Percentiles rank a stretch among this genome's conserved stretches.
Evolutionary conservation across 73 alveolate genomes (phyloP).

Genomic region (Diophrys appendiculata): DNA sequence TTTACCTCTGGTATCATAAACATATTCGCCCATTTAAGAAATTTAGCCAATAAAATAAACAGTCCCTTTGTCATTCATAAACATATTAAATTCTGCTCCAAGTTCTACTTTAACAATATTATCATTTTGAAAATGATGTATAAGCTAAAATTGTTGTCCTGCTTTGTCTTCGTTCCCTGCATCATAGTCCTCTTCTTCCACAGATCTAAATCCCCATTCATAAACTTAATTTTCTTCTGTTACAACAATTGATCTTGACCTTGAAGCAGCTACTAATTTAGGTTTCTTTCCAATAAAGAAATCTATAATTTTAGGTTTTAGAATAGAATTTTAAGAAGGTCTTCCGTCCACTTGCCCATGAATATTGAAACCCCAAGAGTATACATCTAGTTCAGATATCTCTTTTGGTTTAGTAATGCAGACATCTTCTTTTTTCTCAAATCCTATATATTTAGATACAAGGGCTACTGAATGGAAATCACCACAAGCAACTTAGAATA

Average conservation of each 20-base stretch:
- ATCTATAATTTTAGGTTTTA: slow-evolving; percentile 53
- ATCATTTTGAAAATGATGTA: slow-evolving; percentile 19
- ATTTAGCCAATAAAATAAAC: slow-evolving; percentile 51
- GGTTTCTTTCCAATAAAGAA: slow-evolving; percentile 45
- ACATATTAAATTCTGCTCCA: slow-evolving; percentile 57
- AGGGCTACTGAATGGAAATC: slow-evolving; percentile 63
- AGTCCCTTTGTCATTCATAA: slow-evolving; percentile 38
- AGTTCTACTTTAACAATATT: slow-evolving; percentile 32
- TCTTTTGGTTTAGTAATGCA: slow-evolving; percentile 13
- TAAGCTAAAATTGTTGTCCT: slow-evolving; percentile 14
- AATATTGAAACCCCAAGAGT: slow-evolving; percentile 57
- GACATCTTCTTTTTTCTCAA: neutral
- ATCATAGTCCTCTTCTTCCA: slow-evolving; percentile 32
- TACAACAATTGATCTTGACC: slow-evolving; percentile 52
- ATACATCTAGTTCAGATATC: no score
- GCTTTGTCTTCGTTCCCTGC: slow-evolving; percentile 5
- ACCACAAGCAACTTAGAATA: slow-evolving; percentile 44
- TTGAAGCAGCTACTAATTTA: slow-evolving; percentile 48
- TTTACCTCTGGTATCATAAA: slow-evolving; percentile 34
- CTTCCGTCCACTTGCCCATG: slow-evolving; percentile 62
- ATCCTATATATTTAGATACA: slow-evolving; percentile 46
- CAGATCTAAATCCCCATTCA: slow-evolving; percentile 66
- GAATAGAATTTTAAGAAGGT: slow-evolving; percentile 44
- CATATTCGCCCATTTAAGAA: slow-evolving; percentile 53
- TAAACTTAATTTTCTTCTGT: slow-evolving; percentile 35